Conservation (phyloP, 2,329 filamentous ascomycete genomes). For the Penicillium palitans region DNA sequence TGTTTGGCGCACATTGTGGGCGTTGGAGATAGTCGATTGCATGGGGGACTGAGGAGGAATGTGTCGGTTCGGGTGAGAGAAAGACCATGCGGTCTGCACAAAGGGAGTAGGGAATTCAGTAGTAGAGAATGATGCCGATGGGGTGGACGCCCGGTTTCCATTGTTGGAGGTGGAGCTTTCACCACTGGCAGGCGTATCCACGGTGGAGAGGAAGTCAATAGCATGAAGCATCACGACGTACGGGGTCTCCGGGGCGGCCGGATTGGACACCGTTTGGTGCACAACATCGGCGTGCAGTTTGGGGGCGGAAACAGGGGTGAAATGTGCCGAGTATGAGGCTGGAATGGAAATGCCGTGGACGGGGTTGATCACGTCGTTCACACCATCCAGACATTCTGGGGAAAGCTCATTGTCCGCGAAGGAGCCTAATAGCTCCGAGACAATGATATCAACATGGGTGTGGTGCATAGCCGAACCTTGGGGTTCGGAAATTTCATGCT, state of each 20-base stretch:
- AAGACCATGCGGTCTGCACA: constrained; percentile 48
- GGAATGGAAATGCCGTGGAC: constrained; percentile 90
- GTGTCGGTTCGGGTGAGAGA: constrained; percentile 45
- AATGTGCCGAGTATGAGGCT: constrained; percentile 85
- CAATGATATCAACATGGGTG: constrained; percentile 73
- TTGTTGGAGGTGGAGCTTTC: constrained; percentile 24
- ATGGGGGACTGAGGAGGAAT: constrained; percentile 35
- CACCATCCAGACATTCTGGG: constrained; percentile 92
- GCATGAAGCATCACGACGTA: constrained; percentile 94
- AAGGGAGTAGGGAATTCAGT: constrained; percentile 40
- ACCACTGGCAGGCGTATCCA: constrained; percentile 47
- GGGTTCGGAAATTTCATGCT: constrained; percentile 45
- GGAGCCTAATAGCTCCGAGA: constrained; percentile 88
- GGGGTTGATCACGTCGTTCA: constrained; percentile 82
- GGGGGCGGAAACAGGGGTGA: constrained; percentile 88
- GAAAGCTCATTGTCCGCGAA: constrained; percentile 97
- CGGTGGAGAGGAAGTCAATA: constrained; percentile 78
- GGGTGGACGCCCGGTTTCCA: constrained; percentile 29
- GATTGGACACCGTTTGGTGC: constrained; percentile 61
- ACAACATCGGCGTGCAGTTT: constrained; percentile 80
- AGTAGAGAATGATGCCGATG: constrained; percentile 28
- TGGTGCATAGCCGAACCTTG: constrained; percentile 38
- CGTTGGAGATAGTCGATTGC: constrained; percentile 66
- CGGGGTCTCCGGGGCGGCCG: constrained; percentile 80
- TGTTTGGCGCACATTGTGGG: constrained; percentile 84